These are phyloP conservation scores for Sclerotinia minor DNA, from an alignment of 2,329 filamentous ascomycete species.

Conservation along the genomic window DNA sequence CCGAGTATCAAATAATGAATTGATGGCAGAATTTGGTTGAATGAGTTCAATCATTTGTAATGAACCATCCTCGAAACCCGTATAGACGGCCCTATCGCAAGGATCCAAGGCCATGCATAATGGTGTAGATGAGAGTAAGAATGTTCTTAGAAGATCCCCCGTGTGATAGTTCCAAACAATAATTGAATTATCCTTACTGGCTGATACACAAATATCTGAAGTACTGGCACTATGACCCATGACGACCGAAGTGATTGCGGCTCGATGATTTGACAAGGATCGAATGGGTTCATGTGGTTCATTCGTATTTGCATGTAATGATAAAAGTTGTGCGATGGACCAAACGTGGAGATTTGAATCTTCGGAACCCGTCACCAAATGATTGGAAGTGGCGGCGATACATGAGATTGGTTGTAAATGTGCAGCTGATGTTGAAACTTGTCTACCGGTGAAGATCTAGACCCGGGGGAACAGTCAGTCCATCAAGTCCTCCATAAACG, in stretches of 20 bases:
- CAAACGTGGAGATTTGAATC: constrained; percentile 93
- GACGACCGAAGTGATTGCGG: constrained; percentile 65
- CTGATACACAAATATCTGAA: constrained; percentile 80
- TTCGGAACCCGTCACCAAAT: constrained; percentile 74
- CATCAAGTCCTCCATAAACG: too few species aligned
- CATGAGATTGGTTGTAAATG: constrained; percentile 81
- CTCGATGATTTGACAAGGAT: constrained; percentile 76
- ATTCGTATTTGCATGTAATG: constrained; percentile 53
- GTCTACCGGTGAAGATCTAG: constrained; percentile 72
- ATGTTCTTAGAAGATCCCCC: constrained; percentile 74
- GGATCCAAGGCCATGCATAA: constrained; percentile 76
- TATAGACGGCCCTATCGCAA: constrained; percentile 78
- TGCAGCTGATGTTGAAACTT: constrained; percentile 72
- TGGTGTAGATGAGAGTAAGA: constrained; percentile 74
- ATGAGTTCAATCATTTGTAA: constrained; percentile 78
- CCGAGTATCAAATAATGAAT: constrained; percentile 46
- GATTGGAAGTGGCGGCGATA: constrained; percentile 68
- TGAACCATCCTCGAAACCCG: constrained; percentile 76
- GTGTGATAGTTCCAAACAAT: constrained; percentile 91
- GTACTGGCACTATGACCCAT: constrained; percentile 68
- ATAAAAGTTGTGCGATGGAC: constrained; percentile 75
- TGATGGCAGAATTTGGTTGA: constrained; percentile 47
- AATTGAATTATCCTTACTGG: constrained; percentile 82
- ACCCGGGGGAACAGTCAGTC: constrained; percentile 22
- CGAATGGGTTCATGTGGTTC: constrained; percentile 68